Percentiles rank a stretch among this genome's conserved stretches.
Conservation (phyloP, 2,329 filamentous ascomycete genomes). For the Stagonosporopsis cucurbitacearum region DNA sequence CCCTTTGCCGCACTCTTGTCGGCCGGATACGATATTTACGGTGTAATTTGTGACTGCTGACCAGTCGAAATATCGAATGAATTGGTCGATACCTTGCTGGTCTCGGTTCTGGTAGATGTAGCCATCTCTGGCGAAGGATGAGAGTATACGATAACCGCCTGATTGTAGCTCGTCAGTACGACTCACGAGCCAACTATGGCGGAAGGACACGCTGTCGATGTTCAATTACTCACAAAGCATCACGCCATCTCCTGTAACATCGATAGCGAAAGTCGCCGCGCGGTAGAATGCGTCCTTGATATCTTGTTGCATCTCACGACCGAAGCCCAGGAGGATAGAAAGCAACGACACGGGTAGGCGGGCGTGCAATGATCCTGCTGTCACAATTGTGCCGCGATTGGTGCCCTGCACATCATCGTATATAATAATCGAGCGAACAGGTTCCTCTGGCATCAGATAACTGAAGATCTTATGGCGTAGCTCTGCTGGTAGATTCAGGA, state of each 20-base stretch:
- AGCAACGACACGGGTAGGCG: neutral
- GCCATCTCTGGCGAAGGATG: slow-evolving; percentile 38
- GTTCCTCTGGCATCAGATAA: slow-evolving; percentile 36
- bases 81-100: slow-evolving; percentile 27
- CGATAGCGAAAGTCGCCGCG: slow-evolving; percentile 38
- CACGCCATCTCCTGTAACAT: slow-evolving; percentile 40
- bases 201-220: neutral
- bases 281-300: slow-evolving; percentile 40
- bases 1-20: slow-evolving; percentile 12
- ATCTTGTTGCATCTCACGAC: slow-evolving; percentile 36
- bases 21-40: slow-evolving; percentile 42
- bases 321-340: slow-evolving; percentile 27
- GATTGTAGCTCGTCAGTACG: neutral
- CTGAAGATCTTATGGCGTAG: slow-evolving; percentile 40
- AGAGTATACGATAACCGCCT: slow-evolving; percentile 36
- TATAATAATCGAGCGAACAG: slow-evolving; percentile 28
- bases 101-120: slow-evolving; percentile 25
- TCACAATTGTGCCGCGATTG: neutral
- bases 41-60: slow-evolving; percentile 42
- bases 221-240: slow-evolving; percentile 40
- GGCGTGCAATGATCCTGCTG: neutral
- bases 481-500: slow-evolving; percentile 42
- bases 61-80: slow-evolving; percentile 40
- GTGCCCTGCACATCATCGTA: neutral
- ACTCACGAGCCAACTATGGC: neutral